phyloP scores from a whole-genome alignment of 2,329 filamentous ascomycete species.

The Pseudomassariella vexata region DNA sequence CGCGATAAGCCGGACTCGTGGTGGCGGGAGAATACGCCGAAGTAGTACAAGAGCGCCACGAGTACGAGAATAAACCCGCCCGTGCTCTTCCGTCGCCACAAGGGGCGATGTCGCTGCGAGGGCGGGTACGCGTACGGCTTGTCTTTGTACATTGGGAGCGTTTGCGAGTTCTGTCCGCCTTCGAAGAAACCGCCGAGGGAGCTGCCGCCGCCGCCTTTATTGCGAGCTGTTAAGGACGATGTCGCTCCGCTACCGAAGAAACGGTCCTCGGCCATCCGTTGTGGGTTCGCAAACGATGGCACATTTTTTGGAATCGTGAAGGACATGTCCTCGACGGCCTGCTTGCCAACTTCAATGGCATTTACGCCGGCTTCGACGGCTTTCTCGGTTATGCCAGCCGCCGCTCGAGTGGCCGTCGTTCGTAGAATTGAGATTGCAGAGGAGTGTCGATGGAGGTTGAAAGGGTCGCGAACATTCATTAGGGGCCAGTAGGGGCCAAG shows the following conservation, averaged over 20 bases:
- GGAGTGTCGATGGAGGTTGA: conserved; percentile 32
- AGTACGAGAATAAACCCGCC: conserved; percentile 50
- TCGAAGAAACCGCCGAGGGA: conserved; percentile 62
- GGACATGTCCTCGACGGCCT: conserved; percentile 45
- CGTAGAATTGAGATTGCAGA: conserved; percentile 35
- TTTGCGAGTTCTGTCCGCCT: conserved; percentile 29
- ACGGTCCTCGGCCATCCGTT: conserved; percentile 59
- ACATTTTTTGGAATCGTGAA: conserved; percentile 65
- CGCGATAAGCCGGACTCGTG: conserved; percentile 27
- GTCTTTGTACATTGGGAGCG: conserved; percentile 96
- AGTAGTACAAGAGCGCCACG: conserved; percentile 62
- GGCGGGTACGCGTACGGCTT: conserved; percentile 77
- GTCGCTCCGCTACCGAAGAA: conserved; percentile 46
- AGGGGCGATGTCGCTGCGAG: conserved; percentile 51
- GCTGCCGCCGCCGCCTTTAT: conserved; percentile 51
- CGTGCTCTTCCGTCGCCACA: conserved; percentile 58
- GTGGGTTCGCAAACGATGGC: conserved; percentile 61
- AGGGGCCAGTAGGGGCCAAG: too few species aligned
- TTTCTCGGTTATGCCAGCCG: conserved; percentile 37
- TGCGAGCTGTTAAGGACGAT: conserved; percentile 29
- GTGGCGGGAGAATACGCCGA: conserved; percentile 51
- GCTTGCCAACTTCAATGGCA: conserved; percentile 37
- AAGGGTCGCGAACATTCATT: conserved; percentile 40
- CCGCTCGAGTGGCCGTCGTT: conserved; percentile 39
- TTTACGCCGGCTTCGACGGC: conserved; percentile 43